Evolutionary conservation across 257 asterid genomes (phyloP), one percentile per base, ranked within the genome.

Genomic region (Solanum microdontum): DNA sequence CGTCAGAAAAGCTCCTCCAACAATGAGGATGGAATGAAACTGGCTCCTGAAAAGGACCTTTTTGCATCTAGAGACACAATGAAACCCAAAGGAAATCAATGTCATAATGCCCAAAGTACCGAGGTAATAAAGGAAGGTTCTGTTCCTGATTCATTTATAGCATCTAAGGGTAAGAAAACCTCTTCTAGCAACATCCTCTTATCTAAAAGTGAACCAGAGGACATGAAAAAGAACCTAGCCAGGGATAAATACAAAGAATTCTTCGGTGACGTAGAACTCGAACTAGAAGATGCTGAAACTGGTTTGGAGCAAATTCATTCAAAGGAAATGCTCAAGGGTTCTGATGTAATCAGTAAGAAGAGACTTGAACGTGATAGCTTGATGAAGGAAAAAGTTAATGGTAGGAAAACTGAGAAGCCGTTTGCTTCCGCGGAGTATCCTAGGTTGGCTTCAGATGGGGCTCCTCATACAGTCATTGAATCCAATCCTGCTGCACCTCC

Each of bases 201-300:
- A 28, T 82, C 95, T 86, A 95, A 91, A 92, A 92, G 88, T 51
- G 92, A 90, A 84, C 85, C 92, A 58, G 93, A 86, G 70, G 94
- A 89, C 92, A 88, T 82, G 85, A 93, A 89, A 75, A 96, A 90
- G 93, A 89, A 87, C 89, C 92, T 83, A 88, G 90, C 91, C 34
- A 86, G 89, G 88, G 96, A 95, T 90, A 92, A 90, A 88, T 94
- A 93, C 89, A 93, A 89, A 90, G 98, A 95, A 68, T 91, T 96
- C 82, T 95, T 95, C 75, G 99, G 99, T 89, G 98, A 93, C 51
- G 87, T 92, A 26, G 98, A 92, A 91, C 91, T 91, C 72, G 99
- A 93, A 86, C 93, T 91, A 69, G 94, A 91, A 34, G 96, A 91
- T 87, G 91, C 92, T 62, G 98, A 95, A 87, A 90, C 92, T 58